Evolutionary conservation across 2,329 filamentous ascomycete species (phyloP), one percentile per base, ranked within the genome.

Genomic region (Beauveria pseudobassiana): DNA sequence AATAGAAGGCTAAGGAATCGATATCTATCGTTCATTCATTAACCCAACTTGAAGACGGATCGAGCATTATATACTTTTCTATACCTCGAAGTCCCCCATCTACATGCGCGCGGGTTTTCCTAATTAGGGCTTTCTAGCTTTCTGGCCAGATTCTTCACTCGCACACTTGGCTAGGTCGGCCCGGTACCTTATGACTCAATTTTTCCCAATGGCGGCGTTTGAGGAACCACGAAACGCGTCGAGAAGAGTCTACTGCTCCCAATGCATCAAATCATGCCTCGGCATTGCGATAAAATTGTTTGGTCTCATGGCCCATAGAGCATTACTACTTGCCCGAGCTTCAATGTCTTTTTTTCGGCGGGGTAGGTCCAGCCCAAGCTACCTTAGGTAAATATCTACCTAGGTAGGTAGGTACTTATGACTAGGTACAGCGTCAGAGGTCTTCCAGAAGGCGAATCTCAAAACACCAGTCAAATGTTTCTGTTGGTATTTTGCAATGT

Each of bases 61-160:
- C 1, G 16, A 7, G 14, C 16, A 43, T 18, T 38, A 38, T 38
- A 6, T 16, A 38, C 34, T 5, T 6, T 6, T 42, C 28, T 20
- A 16, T 26, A 8, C 52, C n/a, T 51, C 45, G 9, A 22, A 45
- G 28, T 14, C 30, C 14, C 26, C 40, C 12, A 20, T 16, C 9
- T 18, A 34, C 22, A n/a, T 20, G 16, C 42, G 58, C 26, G 49
- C 58, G 28, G 26, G 49, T 53, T 60, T 60, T 51, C 42, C 42
- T 46, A 5, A 60, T 60, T 53, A 60, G 49, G 59, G 51, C 51
- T 62, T 50, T 51, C 18, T 9, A 38, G 34, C 34, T 38, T 16
- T 38, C 34, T 38, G 14, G 34, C n/a, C 8, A 49, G 18, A 30
- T 52, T 9, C 18, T 24, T 52, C 20, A 43, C 26, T 26, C 40